A percentile compares a stretch with the other conserved stretches of the same genome.
Evolutionary conservation across 257 asterid species (phyloP).

Genomic region (Gardenia jasminoides): DNA sequence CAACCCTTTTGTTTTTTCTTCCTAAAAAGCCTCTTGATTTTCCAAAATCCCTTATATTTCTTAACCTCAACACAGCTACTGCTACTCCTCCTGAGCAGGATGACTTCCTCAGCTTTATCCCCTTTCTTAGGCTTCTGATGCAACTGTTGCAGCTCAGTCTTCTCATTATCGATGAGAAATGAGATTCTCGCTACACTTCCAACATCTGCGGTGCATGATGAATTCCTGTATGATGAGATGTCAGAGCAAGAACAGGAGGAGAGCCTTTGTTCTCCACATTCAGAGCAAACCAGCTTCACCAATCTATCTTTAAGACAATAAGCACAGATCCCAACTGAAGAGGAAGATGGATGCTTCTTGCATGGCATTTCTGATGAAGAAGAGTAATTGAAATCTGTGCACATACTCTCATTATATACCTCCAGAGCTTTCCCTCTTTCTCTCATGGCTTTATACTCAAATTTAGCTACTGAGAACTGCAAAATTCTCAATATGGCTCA

Average conservation of each 20-base stretch:
- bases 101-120: constrained; percentile 49
- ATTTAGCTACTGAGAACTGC: background rate
- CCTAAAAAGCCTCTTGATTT: constrained; percentile 62
- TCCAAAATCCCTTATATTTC: constrained; percentile 76
- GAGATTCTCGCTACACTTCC: constrained; percentile 86
- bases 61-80: constrained; percentile 85
- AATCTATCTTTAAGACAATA: constrained; percentile 70
- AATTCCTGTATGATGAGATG: constrained; percentile 57
- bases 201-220: constrained; percentile 59
- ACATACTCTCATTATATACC: constrained; percentile 10
- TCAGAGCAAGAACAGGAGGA: constrained; percentile 91
- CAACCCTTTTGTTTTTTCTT: constrained; percentile 45
- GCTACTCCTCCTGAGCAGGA: constrained; percentile 60
- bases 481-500: background rate
- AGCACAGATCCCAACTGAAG: constrained; percentile 75
- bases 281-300: constrained; percentile 72
- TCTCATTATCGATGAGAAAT: constrained; percentile 71
- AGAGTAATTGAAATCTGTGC: constrained; percentile 55
- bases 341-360: constrained; percentile 65
- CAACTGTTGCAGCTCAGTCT: constrained; percentile 25
- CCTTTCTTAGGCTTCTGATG: constrained; percentile 23
- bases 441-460: constrained; percentile 38
- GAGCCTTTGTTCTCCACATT: constrained; percentile 88
- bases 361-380: constrained; percentile 62
- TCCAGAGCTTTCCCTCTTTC: constrained; percentile 66